A percentile compares a stretch with the other conserved stretches of the same genome.
Conservation (phyloP, 164 flowering plant genomes). For the Brasenia schreberi region DNA sequence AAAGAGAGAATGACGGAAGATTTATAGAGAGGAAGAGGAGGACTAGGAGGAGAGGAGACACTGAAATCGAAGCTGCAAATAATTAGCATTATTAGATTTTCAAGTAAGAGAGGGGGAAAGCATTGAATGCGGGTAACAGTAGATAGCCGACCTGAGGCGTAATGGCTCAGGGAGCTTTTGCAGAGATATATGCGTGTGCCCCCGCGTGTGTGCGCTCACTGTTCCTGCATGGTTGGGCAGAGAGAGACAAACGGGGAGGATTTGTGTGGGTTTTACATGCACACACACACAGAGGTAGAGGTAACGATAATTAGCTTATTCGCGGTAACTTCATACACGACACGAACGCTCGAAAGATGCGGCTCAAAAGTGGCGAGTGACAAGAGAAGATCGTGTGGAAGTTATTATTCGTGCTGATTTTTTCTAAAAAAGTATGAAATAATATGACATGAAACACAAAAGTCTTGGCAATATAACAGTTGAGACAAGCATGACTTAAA, state of each 20-base stretch:
- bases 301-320: no score
- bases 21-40: neutral
- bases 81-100: slow-evolving; percentile 4
- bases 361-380: no score
- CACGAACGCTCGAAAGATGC: neutral
- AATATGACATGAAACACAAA: no score
- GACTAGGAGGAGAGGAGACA: slow-evolving; percentile 6
- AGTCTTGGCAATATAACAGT: no score
- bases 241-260: neutral
- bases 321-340: neutral
- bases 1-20: neutral
- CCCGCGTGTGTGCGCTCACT: neutral
- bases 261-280: neutral
- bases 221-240: neutral
- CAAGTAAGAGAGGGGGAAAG: neutral
- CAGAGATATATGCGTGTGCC: slow-evolving; percentile 45
- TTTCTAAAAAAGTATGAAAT: no score
- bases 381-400: no score
- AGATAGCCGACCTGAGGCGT: slow-evolving; percentile 8
- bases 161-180: slow-evolving; percentile 16
- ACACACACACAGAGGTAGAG: neutral
- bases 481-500: no score
- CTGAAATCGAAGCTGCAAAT: slow-evolving; percentile 24
- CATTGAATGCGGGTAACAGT: neutral
- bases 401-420: no score